phyloP scores from a whole-genome alignment of 2,329 filamentous ascomycete species.

The Aureobasidium sp. region DNA sequence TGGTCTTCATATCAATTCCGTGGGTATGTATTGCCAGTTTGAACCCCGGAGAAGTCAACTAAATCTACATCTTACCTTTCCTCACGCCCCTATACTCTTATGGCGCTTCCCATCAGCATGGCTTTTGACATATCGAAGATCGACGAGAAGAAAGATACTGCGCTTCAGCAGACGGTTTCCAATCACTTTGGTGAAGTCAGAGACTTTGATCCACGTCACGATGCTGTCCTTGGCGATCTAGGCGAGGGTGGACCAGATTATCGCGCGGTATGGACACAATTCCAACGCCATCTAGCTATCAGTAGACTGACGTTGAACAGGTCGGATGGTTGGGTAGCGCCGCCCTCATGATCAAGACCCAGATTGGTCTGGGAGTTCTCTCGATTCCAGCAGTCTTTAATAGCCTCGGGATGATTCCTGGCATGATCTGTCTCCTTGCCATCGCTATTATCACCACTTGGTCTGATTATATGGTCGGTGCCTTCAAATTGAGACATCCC shows the following conservation, averaged over 20 bases:
- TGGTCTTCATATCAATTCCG: too few relatives aligned
- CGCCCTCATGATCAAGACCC: constrained; percentile 63
- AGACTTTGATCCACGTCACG: background rate
- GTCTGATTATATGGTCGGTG: constrained; percentile 65
- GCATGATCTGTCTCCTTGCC: constrained; percentile 59
- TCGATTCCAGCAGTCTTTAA: constrained; percentile 61
- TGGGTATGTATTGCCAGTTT: background rate
- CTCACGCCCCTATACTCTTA: background rate
- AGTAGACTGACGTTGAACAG: too few relatives aligned
- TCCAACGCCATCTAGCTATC: background rate
- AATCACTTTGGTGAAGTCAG: background rate
- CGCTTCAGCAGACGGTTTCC: background rate
- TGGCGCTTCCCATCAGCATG: background rate
- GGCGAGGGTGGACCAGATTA: background rate
- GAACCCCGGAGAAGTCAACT: background rate
- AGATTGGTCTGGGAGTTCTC: constrained; percentile 62
- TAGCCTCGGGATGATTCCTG: constrained; percentile 57
- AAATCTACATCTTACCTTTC: background rate
- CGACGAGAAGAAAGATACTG: background rate
- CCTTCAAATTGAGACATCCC: constrained; percentile 65
- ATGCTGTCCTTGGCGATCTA: background rate
- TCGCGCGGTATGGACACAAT: background rate
- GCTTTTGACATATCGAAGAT: background rate
- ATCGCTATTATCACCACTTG: constrained; percentile 66
- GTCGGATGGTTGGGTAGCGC: constrained; percentile 50